Evolutionary conservation across 108 stramenopile species (phyloP), one percentile per base, ranked within the genome.

Genomic region (Parmales sp.): DNA sequence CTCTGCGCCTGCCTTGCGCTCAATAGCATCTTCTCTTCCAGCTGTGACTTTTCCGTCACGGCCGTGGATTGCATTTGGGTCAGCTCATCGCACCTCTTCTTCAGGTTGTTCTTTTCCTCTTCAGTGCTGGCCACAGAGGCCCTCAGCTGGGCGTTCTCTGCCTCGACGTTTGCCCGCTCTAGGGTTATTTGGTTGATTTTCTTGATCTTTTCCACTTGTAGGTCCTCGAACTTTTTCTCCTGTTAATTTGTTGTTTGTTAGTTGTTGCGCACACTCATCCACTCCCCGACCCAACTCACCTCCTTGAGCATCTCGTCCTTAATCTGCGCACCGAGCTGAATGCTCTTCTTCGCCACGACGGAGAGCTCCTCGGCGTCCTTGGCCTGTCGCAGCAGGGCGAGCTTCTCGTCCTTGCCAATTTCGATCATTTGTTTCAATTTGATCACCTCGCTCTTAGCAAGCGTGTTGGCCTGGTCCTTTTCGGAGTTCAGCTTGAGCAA

Each of bases 391-490:
- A 89, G 84, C 38, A 92, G 65, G 51, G 78, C 81, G 7, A 80
- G 76, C 54, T 81, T 86, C 70, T 88, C 87, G 48, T 78, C 75
- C 34, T 76, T 72, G 1, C 87, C 78, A 69, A 86, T 76, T 41
- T 90, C 87, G 34, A 80, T 86, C 44, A 88, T 25, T 26, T 87
- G 83, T 45, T 90, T 90, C 68, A 92, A 66, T 44, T 90, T 88
- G 25, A 92, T 51, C 69, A 92, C 88, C 0, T 88, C 87, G 3
- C 86, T 87, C 45, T 90, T 60, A 16, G 89, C 87, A 68, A 88
- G 89, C 0, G 87, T 88, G 74, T 90, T 92, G 82, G 89, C 88
- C 37, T 92, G 89, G 50, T 92, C 91, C 70, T 90, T 90, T 48
- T 92, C 89, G 1, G 84, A 74, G 67, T 78, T 81, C 63, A 90